Evolutionary conservation across 208 protist genomes (phyloP).

Genomic region (Angomonas desouzai): DNA sequence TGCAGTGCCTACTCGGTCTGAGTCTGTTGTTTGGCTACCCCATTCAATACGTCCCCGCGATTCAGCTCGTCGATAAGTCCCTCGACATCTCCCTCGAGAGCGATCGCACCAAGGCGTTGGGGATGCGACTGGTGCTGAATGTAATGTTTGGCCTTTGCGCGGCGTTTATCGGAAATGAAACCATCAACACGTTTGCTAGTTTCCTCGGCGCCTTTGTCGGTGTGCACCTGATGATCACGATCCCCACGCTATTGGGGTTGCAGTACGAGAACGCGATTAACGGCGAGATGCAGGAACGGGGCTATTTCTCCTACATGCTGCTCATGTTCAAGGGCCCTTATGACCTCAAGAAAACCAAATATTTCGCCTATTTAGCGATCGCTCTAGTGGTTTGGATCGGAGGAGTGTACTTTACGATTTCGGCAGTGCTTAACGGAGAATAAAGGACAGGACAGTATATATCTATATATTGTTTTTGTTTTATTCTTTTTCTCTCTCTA

Average conservation of each 20-base stretch:
- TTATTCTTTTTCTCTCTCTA: background rate
- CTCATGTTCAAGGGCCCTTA: constrained; percentile 40
- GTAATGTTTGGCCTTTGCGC: constrained; percentile 45
- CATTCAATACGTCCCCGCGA: constrained; percentile 79
- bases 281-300: constrained; percentile 23
- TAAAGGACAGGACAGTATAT: background rate
- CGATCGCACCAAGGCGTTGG: constrained; percentile 24
- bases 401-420: constrained; percentile 45
- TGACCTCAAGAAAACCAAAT: constrained; percentile 26
- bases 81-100: constrained; percentile 31
- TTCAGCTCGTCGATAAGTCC: constrained; percentile 70
- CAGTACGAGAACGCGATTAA: constrained; percentile 40
- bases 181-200: constrained; percentile 71
- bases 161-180: constrained; percentile 56
- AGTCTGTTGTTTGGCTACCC: constrained; percentile 75
- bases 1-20: constrained; percentile 56
- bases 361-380: constrained; percentile 53
- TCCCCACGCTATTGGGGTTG: constrained; percentile 56
- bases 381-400: constrained; percentile 41
- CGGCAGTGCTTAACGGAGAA: constrained; percentile 15
- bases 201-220: constrained; percentile 77
- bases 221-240: constrained; percentile 77
- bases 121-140: constrained; percentile 53
- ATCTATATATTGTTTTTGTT: constrained; percentile 16
- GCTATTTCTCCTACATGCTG: constrained; percentile 34